These are phyloP conservation scores for Tilletia horrida DNA, from an alignment of 1,284 basidiomycete genomes.

Conservation along the genomic window DNA sequence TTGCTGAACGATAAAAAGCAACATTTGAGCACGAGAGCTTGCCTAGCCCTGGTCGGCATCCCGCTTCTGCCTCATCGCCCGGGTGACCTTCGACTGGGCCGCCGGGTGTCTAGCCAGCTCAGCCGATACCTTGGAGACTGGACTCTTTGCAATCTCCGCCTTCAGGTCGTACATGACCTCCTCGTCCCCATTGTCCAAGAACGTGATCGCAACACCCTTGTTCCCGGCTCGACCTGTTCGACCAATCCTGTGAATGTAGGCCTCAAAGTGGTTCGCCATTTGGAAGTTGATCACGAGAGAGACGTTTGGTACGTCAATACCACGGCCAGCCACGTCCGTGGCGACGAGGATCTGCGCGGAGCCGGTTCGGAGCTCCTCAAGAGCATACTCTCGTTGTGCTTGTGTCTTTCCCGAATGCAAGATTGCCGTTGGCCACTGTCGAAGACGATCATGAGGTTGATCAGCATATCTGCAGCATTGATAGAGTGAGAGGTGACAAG, in stretches of 20 bases:
- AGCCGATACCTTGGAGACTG: constrained; percentile 36
- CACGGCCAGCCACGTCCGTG: constrained; percentile 93
- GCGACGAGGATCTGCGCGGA: constrained; percentile 82
- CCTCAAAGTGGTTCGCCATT: constrained; percentile 93
- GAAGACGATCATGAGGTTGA: neutral
- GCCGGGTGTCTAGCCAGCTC: constrained; percentile 48
- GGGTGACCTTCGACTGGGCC: constrained; percentile 29
- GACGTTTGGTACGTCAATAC: constrained; percentile 97
- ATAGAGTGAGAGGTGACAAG: no score
- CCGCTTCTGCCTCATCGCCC: constrained; percentile 24
- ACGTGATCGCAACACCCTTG: constrained; percentile 85
- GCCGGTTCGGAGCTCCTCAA: constrained; percentile 79
- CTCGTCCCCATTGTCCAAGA: constrained; percentile 86
- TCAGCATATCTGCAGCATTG: constrained; percentile 15
- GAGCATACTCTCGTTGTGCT: constrained; percentile 86
- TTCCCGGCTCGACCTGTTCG: constrained; percentile 95
- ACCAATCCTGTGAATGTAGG: constrained; percentile 96
- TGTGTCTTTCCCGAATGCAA: constrained; percentile 97
- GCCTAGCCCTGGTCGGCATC: constrained; percentile 19
- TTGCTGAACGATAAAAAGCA: no score
- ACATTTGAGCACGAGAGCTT: no score
- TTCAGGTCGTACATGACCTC: constrained; percentile 72
- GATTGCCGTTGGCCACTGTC: constrained; percentile 72
- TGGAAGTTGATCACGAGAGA: constrained; percentile 94
- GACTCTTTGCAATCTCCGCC: constrained; percentile 43